Evolutionary conservation across 2,329 filamentous ascomycete genomes (phyloP), one percentile per base, ranked within the genome.

Genomic region (Hypomyces perniciosus): DNA sequence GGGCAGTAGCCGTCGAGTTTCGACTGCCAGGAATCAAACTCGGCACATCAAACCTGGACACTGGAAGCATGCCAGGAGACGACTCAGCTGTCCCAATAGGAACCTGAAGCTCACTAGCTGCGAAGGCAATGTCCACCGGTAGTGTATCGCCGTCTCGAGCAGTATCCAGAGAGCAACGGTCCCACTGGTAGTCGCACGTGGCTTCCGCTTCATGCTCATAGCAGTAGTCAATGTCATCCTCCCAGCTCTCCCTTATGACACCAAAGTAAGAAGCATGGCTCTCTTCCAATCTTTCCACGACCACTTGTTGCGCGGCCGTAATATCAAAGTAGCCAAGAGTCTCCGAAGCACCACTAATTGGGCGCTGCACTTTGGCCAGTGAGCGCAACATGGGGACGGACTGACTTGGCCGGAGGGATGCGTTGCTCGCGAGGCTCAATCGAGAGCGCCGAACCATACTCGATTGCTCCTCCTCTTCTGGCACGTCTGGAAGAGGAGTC

Each of bases 211-310:
- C 83, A 58, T 86, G 80, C 56, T 85, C 82, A 60, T 86, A 86
- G 61, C 80, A 85, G 64, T 85, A 86, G 61, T 86, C 83, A 54
- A 86, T 85, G 55, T 81, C 81, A 47, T 84, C 81, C 59, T 86
- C 83, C 83, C 83, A 86, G 57, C 71, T 83, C 57, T 76, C 74
- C 67, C 66, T 26, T 63, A 58, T n/a, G 67, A 54, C 4, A 54
- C 49, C 3, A 70, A 66, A n/a, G 59, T 59, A 10, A 49, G 57
- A 3, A 56, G 57, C 6, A 56, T 55, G 9, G 6, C 35, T 35
- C 8, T 50, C 50, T 31, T 37, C 41, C 27, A 12, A 52, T 43
- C 47, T 49, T 40, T 54, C 51, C 20, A 40, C 42, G 13, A 28
- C 54, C 6, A 64, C 62, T 9, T 62, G 65, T 51, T 70, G 71